Base-by-base conservation (phyloP, 169 alveolate genomes). In the Cryptosporidium ubiquitum region DNA sequence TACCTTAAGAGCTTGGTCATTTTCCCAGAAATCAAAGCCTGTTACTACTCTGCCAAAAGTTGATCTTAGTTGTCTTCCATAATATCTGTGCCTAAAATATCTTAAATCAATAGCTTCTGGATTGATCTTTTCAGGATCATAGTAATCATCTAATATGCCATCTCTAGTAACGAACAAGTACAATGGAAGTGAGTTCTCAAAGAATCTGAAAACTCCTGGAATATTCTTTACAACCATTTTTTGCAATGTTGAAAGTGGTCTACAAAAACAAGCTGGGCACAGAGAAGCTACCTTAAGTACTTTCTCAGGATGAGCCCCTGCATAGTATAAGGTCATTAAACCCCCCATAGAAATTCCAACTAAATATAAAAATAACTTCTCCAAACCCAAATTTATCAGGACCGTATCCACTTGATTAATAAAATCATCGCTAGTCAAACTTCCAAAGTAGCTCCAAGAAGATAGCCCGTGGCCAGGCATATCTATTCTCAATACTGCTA, bases 391-490 rank as follows among this genome's bases (percentile, higher is more conserved):
- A 61, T 42, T 60, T 26, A 31, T 5, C 23, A 79, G 26, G 1
- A 79, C 73, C 7, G 89, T 79, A 44, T 79, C 89, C 26, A 64
- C 68, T 47, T 79, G 89, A 6, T 44, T 42, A 26, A 42, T 61
- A 39, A 58, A 79, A 64, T 79, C 89, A n/a, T 79, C 37, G 12
- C 23, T 16, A 16, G 89, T 79, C 44, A 79, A 64, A 12, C 42
- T 79, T 7, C 89, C 89, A 79, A 79, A 79, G 33, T 64, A 79
- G 4, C 51, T 40, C 89, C 89, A 79, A 7, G 71, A 61, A 26
- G 89, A 79, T 4, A 79, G 69, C 14, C 89, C 89, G 39, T 79
- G 89, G 5, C 89, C 89, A n/a, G 89, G 89, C 75, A 79, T 61
- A 64, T 79, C 89, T 37, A 79, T 61, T 31, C 74, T 58, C 49